A percentile compares a stretch with the other conserved stretches of the same genome.
phyloP scores from a whole-genome alignment of 306 rosid genomes.

The Bauhinia variegata region DNA sequence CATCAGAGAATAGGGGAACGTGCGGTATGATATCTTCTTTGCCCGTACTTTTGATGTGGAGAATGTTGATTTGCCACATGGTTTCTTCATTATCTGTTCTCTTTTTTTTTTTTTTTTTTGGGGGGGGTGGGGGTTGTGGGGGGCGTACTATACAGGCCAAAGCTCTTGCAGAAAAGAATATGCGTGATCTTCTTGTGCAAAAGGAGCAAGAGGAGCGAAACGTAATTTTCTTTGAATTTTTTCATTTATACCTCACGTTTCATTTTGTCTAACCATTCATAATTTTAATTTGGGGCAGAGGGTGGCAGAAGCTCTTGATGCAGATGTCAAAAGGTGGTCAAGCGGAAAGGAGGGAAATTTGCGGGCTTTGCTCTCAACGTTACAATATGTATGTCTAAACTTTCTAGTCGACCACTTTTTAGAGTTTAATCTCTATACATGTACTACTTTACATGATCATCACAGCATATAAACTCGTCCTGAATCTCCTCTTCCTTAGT shows the following conservation, averaged over 20 bases:
- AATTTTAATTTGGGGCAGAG: conserved; percentile 63
- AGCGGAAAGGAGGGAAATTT: conserved; percentile 90
- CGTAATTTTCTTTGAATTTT: conserved; percentile 51
- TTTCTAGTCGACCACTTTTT: conserved; percentile 8
- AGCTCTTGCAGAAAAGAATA: conserved; percentile 93
- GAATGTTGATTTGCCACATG: conserved; percentile 27
- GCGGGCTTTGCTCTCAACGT: conserved; percentile 93
- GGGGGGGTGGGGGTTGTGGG: no score
- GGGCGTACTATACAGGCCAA: conserved; percentile 71
- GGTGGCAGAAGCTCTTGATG: conserved; percentile 80
- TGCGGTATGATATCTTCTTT: conserved; percentile 63
- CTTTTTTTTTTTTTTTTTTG: no score
- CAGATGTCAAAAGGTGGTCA: conserved; percentile 95
- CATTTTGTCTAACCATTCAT: conserved; percentile 30
- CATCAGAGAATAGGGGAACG: conserved; percentile 86
- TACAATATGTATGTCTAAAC: conserved; percentile 77
- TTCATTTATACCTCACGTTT: background rate
- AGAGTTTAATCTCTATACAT: conserved; percentile 24
- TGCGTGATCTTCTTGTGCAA: conserved; percentile 77
- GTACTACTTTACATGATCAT: conserved; percentile 24
- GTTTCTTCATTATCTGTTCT: conserved; percentile 44
- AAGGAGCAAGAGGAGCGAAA: conserved; percentile 90
- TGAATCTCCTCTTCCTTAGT: background rate
- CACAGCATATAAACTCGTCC: conserved; percentile 11
- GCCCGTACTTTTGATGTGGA: conserved; percentile 15